phyloP scores from a whole-genome alignment of 768 basidiomycete species.

The Suillus occidentalis region DNA sequence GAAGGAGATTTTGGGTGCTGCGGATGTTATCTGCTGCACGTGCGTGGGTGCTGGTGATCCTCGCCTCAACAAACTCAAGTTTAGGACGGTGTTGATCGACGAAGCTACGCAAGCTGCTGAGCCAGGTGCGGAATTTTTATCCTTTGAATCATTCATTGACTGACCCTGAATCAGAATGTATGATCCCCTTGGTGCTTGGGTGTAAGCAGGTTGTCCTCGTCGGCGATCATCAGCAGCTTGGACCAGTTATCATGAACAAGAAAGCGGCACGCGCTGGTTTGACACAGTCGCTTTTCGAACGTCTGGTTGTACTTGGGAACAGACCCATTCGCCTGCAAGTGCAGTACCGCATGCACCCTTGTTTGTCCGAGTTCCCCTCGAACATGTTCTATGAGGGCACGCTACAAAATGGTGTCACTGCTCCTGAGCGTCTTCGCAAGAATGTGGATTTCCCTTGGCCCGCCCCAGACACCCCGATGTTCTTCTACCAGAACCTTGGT shows the following conservation, averaged over 20 bases:
- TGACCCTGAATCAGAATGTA: conserved; percentile 70
- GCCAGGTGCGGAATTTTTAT: conserved; percentile 59
- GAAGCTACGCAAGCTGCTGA: conserved; percentile 99
- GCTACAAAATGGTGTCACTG: conserved; percentile 97
- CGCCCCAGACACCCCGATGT: conserved; percentile 95
- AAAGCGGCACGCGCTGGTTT: conserved; percentile 99
- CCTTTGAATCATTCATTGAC: conserved; percentile 9
- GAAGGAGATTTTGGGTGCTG: conserved; percentile 93
- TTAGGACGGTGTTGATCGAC: conserved; percentile 96
- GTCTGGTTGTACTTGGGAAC: conserved; percentile 92
- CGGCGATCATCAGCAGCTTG: conserved; percentile 95
- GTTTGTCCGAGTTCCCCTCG: conserved; percentile 97
- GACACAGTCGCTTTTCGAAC: conserved; percentile 97
- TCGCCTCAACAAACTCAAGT: conserved; percentile 94
- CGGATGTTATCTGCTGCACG: conserved; percentile 98
- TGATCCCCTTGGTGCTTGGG: conserved; percentile 97
- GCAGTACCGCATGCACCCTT: conserved; percentile 99
- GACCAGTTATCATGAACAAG: conserved; percentile 99
- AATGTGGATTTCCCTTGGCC: conserved; percentile 99
- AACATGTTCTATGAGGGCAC: conserved; percentile 99
- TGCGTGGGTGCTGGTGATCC: conserved; percentile 99
- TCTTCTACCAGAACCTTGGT: conserved; percentile 99
- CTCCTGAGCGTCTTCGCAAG: conserved; percentile 94
- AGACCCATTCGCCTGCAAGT: conserved; percentile 98
- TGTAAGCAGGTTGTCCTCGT: conserved; percentile 99